Evolutionary conservation across 768 basidiomycete genomes (phyloP).

Genomic region (Floccularia luteovirens): DNA sequence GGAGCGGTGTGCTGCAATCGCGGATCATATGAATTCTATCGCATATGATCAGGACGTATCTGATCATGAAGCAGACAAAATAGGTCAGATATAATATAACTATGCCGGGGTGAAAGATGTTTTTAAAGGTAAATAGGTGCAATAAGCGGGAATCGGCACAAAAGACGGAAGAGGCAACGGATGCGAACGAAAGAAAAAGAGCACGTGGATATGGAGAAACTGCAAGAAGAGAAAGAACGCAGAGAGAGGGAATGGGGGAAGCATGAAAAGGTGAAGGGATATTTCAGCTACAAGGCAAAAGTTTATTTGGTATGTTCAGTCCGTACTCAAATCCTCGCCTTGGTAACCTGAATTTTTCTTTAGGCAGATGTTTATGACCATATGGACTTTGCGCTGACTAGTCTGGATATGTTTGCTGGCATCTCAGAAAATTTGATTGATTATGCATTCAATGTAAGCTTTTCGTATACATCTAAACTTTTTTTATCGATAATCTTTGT

Average conservation of each 20-base stretch:
- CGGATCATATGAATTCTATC: constrained; percentile 32
- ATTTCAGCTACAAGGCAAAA: constrained; percentile 56
- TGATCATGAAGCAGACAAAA: constrained; percentile 3
- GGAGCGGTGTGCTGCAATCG: constrained; percentile 55
- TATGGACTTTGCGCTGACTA: constrained; percentile 63
- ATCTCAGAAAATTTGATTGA: constrained; percentile 67
- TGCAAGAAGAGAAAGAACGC: neutral
- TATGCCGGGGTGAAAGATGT: neutral
- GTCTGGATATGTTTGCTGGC: constrained; percentile 66
- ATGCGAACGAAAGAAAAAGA: neutral
- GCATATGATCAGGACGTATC: constrained; percentile 4
- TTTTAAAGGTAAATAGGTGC: neutral
- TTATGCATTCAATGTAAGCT: constrained; percentile 66
- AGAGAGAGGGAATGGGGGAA: neutral
- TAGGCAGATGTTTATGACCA: constrained; percentile 74
- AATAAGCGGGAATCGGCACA: neutral
- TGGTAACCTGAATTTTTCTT: neutral
- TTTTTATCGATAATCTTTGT: constrained; percentile 1
- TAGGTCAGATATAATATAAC: neutral
- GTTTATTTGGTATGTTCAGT: constrained; percentile 47
- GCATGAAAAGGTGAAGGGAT: neutral
- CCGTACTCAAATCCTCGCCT: neutral
- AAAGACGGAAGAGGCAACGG: neutral
- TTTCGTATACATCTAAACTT: constrained; percentile 3
- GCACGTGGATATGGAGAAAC: neutral